A percentile compares a stretch with the other conserved stretches of the same genome.
These are phyloP conservation scores for Gillenia trifoliata DNA, from an alignment of 306 rosid species.

Conservation along the genomic window DNA sequence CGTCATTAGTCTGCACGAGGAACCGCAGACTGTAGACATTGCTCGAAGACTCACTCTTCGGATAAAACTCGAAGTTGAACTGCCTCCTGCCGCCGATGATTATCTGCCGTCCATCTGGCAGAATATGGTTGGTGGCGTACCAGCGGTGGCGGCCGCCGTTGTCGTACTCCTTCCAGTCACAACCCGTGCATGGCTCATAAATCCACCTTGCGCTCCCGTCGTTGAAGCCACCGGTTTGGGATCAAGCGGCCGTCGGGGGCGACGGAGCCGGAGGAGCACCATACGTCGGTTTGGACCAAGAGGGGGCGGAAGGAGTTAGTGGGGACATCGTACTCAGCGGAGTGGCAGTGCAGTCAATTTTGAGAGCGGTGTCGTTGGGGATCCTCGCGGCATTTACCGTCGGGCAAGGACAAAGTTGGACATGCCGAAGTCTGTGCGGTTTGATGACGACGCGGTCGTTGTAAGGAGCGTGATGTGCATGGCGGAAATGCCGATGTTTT, in stretches of 20 bases:
- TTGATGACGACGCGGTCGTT: slow-evolving; percentile 55
- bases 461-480: slow-evolving; percentile 87
- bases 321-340: slow-evolving; percentile 56
- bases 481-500: slow-evolving; percentile 67
- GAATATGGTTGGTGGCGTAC: slow-evolving; percentile 53
- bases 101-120: slow-evolving; percentile 58
- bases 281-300: slow-evolving; percentile 52
- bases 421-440: slow-evolving; percentile 69
- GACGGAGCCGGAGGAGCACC: slow-evolving; percentile 76
- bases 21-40: slow-evolving; percentile 24
- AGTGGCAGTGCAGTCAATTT: slow-evolving; percentile 69
- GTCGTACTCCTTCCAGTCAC: slow-evolving; percentile 44
- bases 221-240: slow-evolving; percentile 73
- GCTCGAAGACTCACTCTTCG: slow-evolving; percentile 9
- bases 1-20: slow-evolving; percentile 39
- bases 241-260: slow-evolving; percentile 38
- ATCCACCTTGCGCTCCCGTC: slow-evolving; percentile 35
- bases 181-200: slow-evolving; percentile 27
- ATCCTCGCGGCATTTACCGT: slow-evolving; percentile 42
- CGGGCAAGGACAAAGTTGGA: slow-evolving; percentile 51
- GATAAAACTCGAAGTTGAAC: slow-evolving; percentile 59
- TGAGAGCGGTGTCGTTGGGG: slow-evolving; percentile 29
- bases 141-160: slow-evolving; percentile 27
- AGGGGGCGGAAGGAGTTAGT: slow-evolving; percentile 55
- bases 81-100: slow-evolving; percentile 47